Percentiles rank a stretch among this genome's conserved stretches.
phyloP scores from a whole-genome alignment of 768 basidiomycete genomes.

The Kwoniella europaea region DNA sequence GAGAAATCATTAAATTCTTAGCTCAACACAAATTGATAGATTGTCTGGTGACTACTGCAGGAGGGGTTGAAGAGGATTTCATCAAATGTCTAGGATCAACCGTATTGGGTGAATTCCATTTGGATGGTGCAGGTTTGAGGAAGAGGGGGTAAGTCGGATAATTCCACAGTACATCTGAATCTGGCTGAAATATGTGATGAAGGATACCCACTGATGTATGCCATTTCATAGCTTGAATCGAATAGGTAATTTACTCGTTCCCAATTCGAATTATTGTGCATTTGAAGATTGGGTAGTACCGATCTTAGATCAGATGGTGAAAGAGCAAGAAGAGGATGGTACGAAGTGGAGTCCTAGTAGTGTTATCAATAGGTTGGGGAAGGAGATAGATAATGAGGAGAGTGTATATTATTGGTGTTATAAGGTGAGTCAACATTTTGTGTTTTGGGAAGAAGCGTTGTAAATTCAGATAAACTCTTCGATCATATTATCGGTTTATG shows the following conservation, averaged over 20 bases:
- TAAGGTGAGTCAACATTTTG: conserved; percentile 70
- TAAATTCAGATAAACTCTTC: too few species aligned
- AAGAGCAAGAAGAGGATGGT: conserved; percentile 68
- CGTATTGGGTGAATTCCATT: conserved; percentile 77
- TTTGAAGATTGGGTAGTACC: conserved; percentile 99
- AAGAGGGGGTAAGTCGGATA: conserved; percentile 65
- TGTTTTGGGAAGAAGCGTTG: neutral
- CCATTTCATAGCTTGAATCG: conserved; percentile 71
- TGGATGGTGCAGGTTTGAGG: conserved; percentile 86
- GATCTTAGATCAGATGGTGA: conserved; percentile 85
- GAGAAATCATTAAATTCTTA: conserved; percentile 88
- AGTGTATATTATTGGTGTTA: conserved; percentile 99
- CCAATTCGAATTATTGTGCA: conserved; percentile 98
- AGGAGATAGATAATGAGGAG: conserved; percentile 95
- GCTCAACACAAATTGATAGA: conserved; percentile 90
- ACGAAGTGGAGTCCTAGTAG: conserved; percentile 89
- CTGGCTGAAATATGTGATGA: too few species aligned
- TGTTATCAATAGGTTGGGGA: conserved; percentile 90
- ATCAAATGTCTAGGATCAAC: conserved; percentile 99
- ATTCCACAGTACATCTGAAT: neutral
- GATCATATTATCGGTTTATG: neutral
- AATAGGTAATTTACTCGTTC: conserved; percentile 93
- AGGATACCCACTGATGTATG: too few species aligned
- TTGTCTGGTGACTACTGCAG: conserved; percentile 93
- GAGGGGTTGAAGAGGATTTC: conserved; percentile 97